Evolutionary conservation across 2,329 filamentous ascomycete species (phyloP).

Genomic region (Fusarium scirpi): DNA sequence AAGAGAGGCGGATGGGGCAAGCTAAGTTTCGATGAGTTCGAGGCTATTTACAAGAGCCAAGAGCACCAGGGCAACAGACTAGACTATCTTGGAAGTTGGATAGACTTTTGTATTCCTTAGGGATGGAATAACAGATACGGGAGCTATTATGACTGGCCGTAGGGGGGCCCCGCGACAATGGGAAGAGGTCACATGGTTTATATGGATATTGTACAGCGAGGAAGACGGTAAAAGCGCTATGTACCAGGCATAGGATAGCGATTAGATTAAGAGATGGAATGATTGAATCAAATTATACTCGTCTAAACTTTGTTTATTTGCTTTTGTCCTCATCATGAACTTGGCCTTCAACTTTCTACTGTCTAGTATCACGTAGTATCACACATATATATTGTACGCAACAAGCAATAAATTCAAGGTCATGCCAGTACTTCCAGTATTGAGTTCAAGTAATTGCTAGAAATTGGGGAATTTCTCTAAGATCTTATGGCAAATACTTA

Average conservation of each 20-base stretch:
- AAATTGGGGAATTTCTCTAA: not conserved
- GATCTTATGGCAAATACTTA: not conserved
- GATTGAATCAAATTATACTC: not conserved
- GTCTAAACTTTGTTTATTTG: too few species aligned
- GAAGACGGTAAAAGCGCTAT: not conserved
- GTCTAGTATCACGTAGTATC: not conserved
- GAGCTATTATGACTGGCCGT: not conserved
- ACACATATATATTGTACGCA: not conserved
- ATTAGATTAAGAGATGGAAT: not conserved
- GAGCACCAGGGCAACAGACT: slow-evolving; percentile 72
- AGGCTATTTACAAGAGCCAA: slow-evolving; percentile 76
- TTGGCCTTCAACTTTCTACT: not conserved
- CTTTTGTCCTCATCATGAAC: not conserved
- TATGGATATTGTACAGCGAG: not conserved
- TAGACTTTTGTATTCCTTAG: slow-evolving; percentile 81
- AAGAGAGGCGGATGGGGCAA: slow-evolving; percentile 83
- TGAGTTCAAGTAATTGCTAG: not conserved
- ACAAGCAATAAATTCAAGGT: not conserved
- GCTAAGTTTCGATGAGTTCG: slow-evolving; percentile 84
- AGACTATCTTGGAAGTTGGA: slow-evolving; percentile 90
- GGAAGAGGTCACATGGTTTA: not conserved
- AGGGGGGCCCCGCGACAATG: not conserved
- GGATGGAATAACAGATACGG: not conserved
- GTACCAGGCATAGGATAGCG: slow-evolving; percentile 2
- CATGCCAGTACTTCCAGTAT: not conserved